phyloP scores from a whole-genome alignment of 192 early-diverging fungal species.

The Entomortierella lignicola region DNA sequence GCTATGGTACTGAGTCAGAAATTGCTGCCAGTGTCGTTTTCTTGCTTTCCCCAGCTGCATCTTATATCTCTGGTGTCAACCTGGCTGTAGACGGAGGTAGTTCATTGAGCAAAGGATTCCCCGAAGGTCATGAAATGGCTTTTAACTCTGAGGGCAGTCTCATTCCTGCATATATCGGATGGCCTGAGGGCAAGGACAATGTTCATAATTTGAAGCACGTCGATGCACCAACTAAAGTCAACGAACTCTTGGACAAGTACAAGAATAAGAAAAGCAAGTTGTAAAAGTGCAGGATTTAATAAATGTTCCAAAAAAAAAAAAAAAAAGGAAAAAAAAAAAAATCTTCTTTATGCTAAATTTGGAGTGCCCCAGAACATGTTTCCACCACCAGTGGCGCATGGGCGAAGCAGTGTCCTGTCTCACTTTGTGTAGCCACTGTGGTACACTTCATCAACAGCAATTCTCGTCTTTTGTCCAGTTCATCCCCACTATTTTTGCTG shows the following conservation, averaged over 20 bases:
- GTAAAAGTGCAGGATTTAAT: constrained; percentile 18
- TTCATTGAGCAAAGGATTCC: constrained; percentile 52
- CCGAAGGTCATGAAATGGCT: constrained; percentile 44
- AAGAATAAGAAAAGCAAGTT: constrained; percentile 50
- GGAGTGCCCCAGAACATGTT: not conserved
- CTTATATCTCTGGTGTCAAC: constrained; percentile 60
- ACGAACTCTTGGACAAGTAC: constrained; percentile 44
- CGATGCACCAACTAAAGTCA: constrained; percentile 46
- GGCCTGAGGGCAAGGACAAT: constrained; percentile 54
- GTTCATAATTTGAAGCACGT: constrained; percentile 49
- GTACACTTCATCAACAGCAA: no score
- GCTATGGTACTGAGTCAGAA: constrained; percentile 66
- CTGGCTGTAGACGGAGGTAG: constrained; percentile 52
- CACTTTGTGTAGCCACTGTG: no score
- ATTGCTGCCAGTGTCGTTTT: constrained; percentile 61
- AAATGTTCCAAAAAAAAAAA: not conserved
- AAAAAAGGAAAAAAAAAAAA: not conserved
- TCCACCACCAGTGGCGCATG: no score
- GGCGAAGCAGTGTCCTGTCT: no score
- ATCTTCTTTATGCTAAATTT: not conserved
- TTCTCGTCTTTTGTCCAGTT: not conserved
- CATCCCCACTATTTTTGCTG: no score
- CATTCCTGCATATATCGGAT: constrained; percentile 50
- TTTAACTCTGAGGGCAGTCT: constrained; percentile 51
- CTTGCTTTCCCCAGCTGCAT: constrained; percentile 60